phyloP scores from a whole-genome alignment of 768 basidiomycete species.

The Mycena amicta region DNA sequence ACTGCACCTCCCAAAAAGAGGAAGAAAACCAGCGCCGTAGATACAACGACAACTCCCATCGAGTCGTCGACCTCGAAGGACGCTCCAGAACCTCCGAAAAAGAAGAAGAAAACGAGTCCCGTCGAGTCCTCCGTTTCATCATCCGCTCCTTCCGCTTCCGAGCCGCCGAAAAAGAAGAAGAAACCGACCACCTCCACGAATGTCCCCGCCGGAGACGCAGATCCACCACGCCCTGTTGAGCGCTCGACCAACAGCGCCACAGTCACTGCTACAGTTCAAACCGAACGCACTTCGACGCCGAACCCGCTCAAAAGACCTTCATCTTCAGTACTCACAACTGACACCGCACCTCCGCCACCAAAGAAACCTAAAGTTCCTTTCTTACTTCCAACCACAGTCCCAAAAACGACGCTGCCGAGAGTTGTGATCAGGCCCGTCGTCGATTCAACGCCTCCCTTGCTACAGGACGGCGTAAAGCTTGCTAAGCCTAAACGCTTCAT shows the following conservation, averaged over 20 bases:
- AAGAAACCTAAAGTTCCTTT: constrained; percentile 16
- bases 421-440: not conserved
- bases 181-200: not conserved
- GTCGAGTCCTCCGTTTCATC: not conserved
- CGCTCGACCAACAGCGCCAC: too few species aligned
- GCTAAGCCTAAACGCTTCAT: constrained; percentile 31
- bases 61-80: not conserved
- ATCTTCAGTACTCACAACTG: constrained; percentile 53
- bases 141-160: not conserved
- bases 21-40: not conserved
- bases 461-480: not conserved
- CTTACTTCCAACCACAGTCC: not conserved
- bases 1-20: not conserved
- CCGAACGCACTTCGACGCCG: constrained; percentile 32
- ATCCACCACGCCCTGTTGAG: too few species aligned
- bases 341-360: constrained; percentile 1
- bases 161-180: not conserved
- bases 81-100: not conserved
- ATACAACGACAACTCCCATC: not conserved
- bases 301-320: constrained; percentile 64
- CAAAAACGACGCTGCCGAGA: constrained; percentile 1
- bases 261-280: too few species aligned
- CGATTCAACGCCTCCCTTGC: not conserved
- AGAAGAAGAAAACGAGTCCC: not conserved
- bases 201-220: not conserved